Percentiles rank a stretch among this genome's conserved stretches.
phyloP scores from a whole-genome alignment of 1,139 yeast species.

The Scheffersomyces quercinus region DNA sequence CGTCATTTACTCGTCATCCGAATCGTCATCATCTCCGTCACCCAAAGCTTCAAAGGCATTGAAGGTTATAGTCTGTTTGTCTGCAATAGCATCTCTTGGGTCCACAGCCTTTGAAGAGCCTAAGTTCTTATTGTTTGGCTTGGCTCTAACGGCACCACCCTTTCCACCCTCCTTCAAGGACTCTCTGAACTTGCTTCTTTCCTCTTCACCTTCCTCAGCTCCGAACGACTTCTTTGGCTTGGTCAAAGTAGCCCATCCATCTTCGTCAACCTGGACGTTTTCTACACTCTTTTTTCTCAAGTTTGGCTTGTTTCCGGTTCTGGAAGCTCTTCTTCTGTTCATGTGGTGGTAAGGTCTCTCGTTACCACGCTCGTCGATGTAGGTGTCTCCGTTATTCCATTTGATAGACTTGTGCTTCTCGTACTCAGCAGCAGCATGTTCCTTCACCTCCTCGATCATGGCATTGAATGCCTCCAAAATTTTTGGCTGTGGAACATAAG shows the following conservation, averaged over 20 bases:
- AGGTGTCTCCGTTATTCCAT: slow-evolving; percentile 48
- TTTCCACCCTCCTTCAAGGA: slow-evolving; percentile 36
- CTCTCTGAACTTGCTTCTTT: slow-evolving; percentile 50
- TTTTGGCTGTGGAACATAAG: slow-evolving; percentile 59
- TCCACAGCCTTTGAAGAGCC: slow-evolving; percentile 74
- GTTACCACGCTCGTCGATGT: slow-evolving; percentile 48
- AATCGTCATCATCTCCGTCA: slow-evolving; percentile 56
- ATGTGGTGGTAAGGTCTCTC: slow-evolving; percentile 51
- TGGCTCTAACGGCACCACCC: slow-evolving; percentile 45
- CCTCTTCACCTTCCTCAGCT: slow-evolving; percentile 49
- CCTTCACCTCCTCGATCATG: slow-evolving; percentile 65
- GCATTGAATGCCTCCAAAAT: slow-evolving; percentile 65
- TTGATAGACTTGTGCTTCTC: slow-evolving; percentile 31
- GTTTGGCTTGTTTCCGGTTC: slow-evolving; percentile 47
- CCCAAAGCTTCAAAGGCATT: slow-evolving; percentile 81
- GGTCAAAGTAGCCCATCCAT: slow-evolving; percentile 78
- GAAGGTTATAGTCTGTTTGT: slow-evolving; percentile 63
- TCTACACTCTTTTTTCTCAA: slow-evolving; percentile 62
- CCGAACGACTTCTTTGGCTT: slow-evolving; percentile 50
- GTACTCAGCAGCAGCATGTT: slow-evolving; percentile 37
- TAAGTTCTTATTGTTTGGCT: slow-evolving; percentile 72
- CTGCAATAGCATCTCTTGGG: slow-evolving; percentile 67
- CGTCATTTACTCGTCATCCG: slow-evolving; percentile 5
- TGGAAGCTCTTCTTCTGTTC: slow-evolving; percentile 64
- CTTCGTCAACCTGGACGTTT: slow-evolving; percentile 61